A percentile compares a stretch with the other conserved stretches of the same genome.
These are phyloP conservation scores for Linnemannia exigua DNA, from an alignment of 192 early-diverging fungal species.

Conservation along the genomic window DNA sequence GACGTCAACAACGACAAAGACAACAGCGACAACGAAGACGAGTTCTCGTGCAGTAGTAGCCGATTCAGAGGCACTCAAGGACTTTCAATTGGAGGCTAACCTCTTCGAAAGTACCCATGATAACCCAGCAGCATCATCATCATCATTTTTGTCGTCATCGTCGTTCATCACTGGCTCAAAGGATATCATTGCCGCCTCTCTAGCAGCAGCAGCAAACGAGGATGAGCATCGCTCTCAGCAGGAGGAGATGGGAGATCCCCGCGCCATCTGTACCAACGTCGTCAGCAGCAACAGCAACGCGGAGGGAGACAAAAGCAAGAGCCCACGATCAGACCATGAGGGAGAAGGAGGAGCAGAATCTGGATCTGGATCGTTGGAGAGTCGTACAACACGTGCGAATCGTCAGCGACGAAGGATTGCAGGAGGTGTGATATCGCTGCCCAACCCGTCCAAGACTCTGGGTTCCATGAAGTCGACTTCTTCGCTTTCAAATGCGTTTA, in stretches of 20 bases:
- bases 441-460: slow-evolving; percentile 10
- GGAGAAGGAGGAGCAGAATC: background rate
- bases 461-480: slow-evolving; percentile 17
- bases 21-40: background rate
- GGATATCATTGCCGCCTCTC: background rate
- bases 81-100: slow-evolving; percentile 7
- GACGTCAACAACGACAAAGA: background rate
- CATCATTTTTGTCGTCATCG: too few relatives aligned
- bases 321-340: slow-evolving; percentile 4
- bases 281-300: background rate
- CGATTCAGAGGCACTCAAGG: background rate
- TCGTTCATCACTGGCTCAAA: background rate
- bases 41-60: background rate
- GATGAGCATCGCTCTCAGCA: background rate
- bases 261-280: background rate
- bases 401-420: slow-evolving; percentile 39
- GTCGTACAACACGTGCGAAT: background rate
- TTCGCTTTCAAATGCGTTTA: slow-evolving; percentile 31
- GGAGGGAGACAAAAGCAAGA: slow-evolving; percentile 3
- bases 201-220: background rate
- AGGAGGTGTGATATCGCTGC: slow-evolving; percentile 39
- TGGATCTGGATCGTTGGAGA: background rate
- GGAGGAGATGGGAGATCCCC: background rate
- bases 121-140: too few relatives aligned
- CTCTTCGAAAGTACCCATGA: slow-evolving; percentile 9